Base-by-base conservation (phyloP, 148 eudicot species). In the Dysphania ambrosioides region DNA sequence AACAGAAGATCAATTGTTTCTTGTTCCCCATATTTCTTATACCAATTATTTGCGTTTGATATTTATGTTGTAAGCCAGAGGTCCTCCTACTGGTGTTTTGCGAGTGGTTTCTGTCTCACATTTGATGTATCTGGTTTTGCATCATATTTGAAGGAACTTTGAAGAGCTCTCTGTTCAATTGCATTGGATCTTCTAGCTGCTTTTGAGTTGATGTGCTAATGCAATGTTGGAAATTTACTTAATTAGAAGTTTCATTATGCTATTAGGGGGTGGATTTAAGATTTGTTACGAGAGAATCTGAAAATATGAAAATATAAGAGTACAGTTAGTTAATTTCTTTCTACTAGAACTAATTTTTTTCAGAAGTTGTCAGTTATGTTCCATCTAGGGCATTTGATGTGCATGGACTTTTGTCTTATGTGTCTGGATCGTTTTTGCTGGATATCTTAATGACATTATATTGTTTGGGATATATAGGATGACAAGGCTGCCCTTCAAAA, bases 401-500 rank as follows among this genome's bases (percentile, higher is more conserved):
- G 61, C n/a, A 23, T 64, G 42, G 61, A 41, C 21, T 12, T 24
- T 40, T 18, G 21, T 42, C 29, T 3, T 18, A 21, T 24, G 23
- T 24, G 1, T 51, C 19, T 59, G 15, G 18, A 27, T 58, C 51
- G 10, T 38, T 30, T 24, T 12, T 40, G 72, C 12, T 66, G 27
- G 35, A 57, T 12, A 31, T 11, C 10, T 56, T 27, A 49, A 35
- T 71, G 2, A n/a, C 16, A 4, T 63, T 35, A 19, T 29, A n/a
- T n/a, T 68, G 23, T 12, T 6, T 41, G 2, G 34, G 58, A 2
- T 86, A 80, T 86, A 80, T 83, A 95, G 98, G 57, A 53, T 63
- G 98, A 95, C 83, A 72, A 71, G 86, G 97, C 97, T 8, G 84
- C 86, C 62, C 61, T 90, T 36, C 98, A 95, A 74, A 95, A 90